Percentiles rank a stretch among this genome's conserved stretches.
Evolutionary conservation across 768 basidiomycete genomes (phyloP).

Genomic region (Termitomyces sp.): DNA sequence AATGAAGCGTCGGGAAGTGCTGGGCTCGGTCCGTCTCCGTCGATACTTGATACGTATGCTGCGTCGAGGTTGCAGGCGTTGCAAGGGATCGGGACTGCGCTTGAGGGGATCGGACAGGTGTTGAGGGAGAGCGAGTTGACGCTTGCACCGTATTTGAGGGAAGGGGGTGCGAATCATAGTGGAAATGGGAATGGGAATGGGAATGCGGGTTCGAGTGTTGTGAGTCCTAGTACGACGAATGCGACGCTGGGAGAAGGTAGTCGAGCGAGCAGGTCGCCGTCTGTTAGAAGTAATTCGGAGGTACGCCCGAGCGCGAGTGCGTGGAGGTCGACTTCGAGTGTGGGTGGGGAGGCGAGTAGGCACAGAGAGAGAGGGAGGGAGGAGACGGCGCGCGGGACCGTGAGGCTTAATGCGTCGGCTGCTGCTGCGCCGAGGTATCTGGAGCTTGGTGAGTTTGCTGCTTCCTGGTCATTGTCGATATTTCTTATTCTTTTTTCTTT

Average conservation of each 20-base stretch:
- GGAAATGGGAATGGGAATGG: not conserved
- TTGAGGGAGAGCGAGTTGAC: conserved; percentile 12
- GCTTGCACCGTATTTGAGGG: conserved; percentile 7
- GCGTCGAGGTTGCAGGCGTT: conserved; percentile 6
- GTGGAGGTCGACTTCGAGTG: not conserved
- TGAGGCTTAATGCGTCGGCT: not conserved
- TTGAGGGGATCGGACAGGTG: conserved; percentile 11
- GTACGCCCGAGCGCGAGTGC: conserved; percentile 7
- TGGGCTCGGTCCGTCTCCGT: not conserved
- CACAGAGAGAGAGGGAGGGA: not conserved
- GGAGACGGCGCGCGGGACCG: not conserved
- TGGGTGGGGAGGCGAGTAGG: not conserved
- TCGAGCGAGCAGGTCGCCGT: not conserved
- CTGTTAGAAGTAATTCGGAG: not conserved
- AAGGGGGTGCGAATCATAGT: no score
- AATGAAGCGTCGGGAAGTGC: not conserved
- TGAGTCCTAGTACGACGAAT: not conserved
- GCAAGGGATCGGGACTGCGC: conserved; percentile 8
- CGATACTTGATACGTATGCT: conserved; percentile 5
- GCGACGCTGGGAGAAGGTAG: not conserved
- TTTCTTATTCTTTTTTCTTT: no score
- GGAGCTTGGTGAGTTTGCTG: not conserved
- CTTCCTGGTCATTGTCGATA: no score
- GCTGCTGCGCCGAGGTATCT: not conserved
- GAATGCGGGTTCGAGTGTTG: not conserved